Evolutionary conservation across 768 basidiomycete genomes (phyloP).

Genomic region (Neoboletus subvelutipes): DNA sequence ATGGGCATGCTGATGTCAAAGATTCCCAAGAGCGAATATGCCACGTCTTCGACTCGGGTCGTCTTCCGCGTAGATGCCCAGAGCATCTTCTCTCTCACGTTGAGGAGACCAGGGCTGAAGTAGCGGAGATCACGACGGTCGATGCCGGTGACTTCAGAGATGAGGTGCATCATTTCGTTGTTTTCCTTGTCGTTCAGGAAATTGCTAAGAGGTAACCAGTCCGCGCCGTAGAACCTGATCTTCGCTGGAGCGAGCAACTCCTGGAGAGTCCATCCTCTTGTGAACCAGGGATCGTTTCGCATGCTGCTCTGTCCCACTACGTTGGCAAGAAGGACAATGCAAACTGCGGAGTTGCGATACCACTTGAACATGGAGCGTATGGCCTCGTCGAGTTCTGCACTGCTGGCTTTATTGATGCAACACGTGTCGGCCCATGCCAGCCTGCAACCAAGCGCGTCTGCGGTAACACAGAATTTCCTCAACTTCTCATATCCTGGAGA

Average conservation of each 20-base stretch:
- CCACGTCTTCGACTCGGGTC: slow-evolving; percentile 26
- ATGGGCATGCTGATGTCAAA: slow-evolving; percentile 25
- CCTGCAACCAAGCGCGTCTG: slow-evolving; percentile 13
- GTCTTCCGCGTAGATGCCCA: slow-evolving; percentile 28
- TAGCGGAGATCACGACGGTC: slow-evolving; percentile 10
- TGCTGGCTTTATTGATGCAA: slow-evolving; percentile 30
- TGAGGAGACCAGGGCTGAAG: slow-evolving; percentile 21
- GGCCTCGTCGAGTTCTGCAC: slow-evolving; percentile 31
- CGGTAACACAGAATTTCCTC: slow-evolving; percentile 13
- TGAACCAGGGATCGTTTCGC: slow-evolving; percentile 25
- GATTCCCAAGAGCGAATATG: slow-evolving; percentile 29
- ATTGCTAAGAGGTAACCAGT: slow-evolving; percentile 17
- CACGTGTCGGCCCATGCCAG: slow-evolving; percentile 28
- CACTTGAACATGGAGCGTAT: slow-evolving; percentile 30
- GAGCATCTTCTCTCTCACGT: slow-evolving; percentile 21
- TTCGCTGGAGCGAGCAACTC: slow-evolving; percentile 22
- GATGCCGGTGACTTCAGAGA: slow-evolving; percentile 16
- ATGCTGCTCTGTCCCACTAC: background rate
- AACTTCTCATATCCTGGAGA: slow-evolving; percentile 14
- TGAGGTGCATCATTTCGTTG: slow-evolving; percentile 6
- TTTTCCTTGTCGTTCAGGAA: slow-evolving; percentile 22
- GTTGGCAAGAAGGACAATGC: slow-evolving; percentile 19
- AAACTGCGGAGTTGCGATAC: slow-evolving; percentile 25
- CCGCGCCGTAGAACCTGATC: slow-evolving; percentile 19
- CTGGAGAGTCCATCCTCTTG: slow-evolving; percentile 20